These are phyloP conservation scores for Fusarium armeniacum DNA, from an alignment of 2,329 filamentous ascomycete species.

Conservation along the genomic window DNA sequence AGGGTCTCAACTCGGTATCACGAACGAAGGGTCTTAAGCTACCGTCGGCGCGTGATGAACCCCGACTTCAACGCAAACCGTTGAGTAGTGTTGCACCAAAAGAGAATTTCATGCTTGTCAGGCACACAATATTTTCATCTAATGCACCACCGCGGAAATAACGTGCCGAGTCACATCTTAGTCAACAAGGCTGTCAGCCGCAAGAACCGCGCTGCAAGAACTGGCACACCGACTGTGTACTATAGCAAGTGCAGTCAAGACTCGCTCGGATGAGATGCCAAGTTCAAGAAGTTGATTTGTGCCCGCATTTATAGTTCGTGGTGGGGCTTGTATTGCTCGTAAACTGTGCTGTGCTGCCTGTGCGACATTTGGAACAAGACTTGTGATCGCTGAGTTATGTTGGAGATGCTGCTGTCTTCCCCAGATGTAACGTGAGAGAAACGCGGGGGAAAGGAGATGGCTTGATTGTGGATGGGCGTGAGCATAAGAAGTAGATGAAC, in stretches of 20 bases:
- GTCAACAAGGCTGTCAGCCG: slow-evolving; percentile 26
- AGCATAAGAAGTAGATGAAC: slow-evolving; percentile 6
- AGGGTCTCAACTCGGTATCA: not conserved
- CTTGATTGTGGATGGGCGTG: slow-evolving; percentile 24
- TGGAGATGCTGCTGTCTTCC: slow-evolving; percentile 7
- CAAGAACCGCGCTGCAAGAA: slow-evolving; percentile 9
- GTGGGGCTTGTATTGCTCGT: slow-evolving; percentile 9
- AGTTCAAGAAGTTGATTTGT: slow-evolving; percentile 36
- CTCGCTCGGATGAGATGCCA: slow-evolving; percentile 41
- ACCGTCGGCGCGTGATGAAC: slow-evolving; percentile 4
- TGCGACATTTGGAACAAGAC: not conserved
- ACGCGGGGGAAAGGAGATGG: slow-evolving; percentile 12
- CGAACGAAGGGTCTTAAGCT: not conserved
- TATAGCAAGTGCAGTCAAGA: not conserved
- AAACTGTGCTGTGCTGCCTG: not conserved
- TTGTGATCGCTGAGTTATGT: slow-evolving; percentile 10
- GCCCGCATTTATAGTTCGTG: slow-evolving; percentile 36
- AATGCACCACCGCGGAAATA: slow-evolving; percentile 38
- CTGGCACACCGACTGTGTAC: slow-evolving; percentile 23
- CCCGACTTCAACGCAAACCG: not conserved
- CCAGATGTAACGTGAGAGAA: slow-evolving; percentile 9
- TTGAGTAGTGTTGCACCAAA: not conserved
- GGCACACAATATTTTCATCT: slow-evolving; percentile 11
- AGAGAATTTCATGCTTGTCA: slow-evolving; percentile 4
- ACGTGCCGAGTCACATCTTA: slow-evolving; percentile 32